Conservation (phyloP, 2,329 filamentous ascomycete species). For the Pyricularia sp. region DNA sequence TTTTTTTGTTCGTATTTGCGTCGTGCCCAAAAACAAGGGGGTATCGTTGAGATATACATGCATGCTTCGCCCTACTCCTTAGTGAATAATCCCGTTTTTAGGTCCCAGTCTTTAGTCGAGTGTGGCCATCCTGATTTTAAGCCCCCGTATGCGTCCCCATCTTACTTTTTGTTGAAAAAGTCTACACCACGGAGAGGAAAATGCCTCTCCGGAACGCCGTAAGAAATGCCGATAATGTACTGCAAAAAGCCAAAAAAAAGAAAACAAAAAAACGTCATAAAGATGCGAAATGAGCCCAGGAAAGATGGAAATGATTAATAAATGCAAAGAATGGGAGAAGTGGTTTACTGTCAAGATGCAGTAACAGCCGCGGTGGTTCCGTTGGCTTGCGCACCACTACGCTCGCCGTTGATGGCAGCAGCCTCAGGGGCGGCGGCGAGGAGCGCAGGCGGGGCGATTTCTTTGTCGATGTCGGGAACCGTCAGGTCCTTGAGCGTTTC, state of each 20-base stretch:
- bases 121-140: neutral
- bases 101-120: neutral
- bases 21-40: constrained; percentile 1
- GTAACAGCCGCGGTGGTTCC: neutral
- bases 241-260: neutral
- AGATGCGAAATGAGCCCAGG: neutral
- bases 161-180: constrained; percentile 2
- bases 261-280: neutral
- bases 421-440: constrained; percentile 3
- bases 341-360: neutral
- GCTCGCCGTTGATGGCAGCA: constrained; percentile 7
- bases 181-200: neutral
- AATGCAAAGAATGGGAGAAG: neutral
- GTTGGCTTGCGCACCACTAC: neutral
- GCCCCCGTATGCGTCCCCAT: neutral
- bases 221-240: neutral
- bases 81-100: neutral
- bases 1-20: neutral
- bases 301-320: neutral
- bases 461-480: constrained; percentile 52
- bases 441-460: constrained; percentile 17
- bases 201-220: neutral
- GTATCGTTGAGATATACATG: constrained; percentile 7
- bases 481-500: constrained; percentile 72
- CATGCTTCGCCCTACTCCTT: constrained; percentile 2